Evolutionary conservation across 2,329 filamentous ascomycete species (phyloP), one percentile per base, ranked within the genome.

Genomic region (Ophidiomyces ophidiicola): DNA sequence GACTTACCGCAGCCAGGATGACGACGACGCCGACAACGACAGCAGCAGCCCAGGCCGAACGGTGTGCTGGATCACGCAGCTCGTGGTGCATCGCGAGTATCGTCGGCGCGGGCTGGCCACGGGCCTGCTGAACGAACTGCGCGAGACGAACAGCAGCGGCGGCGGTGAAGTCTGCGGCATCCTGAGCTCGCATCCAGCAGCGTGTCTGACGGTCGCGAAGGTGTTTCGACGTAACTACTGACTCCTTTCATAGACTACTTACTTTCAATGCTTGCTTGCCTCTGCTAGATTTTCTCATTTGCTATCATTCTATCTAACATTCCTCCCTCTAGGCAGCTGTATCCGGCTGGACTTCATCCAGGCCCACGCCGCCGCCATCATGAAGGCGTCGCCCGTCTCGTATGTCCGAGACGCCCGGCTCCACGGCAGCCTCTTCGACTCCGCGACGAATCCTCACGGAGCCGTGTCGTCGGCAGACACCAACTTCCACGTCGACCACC

Each of bases 31-130:
- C n/a, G n/a, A n/a, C n/a, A n/a, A n/a, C 24, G 24, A 8, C 24
- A 26, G 10, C 49, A 47, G n/a, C n/a, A n/a, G n/a, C n/a, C n/a
- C n/a, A n/a, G 42, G 34, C 31, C 54, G 47, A 42, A 49, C 31
- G 36, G 44, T 64, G 14, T 64, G 58, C 46, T 65, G 60, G 60
- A 47, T 66, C 40, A 63, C 62, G 39, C 60, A 65, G 47, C 49
- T 66, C 30, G 60, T 64, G 12, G 58, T 66, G 11, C 44, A 56
- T 41, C 46, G 31, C 17, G 47, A 55, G 23, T 61, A 57, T 44
- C 57, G 62, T 35, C 52, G 58, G 42, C 57, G 51, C 46, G 52
- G 57, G 18, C 52, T 66, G 41, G 60, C 59, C 29, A 47, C 42
- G 24, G 43, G 46, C 40, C 55, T 65, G 12, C 50, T 64, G 34